Conservation (phyloP, 768 basidiomycete genomes). For the Pulveroboletus frians region DNA sequence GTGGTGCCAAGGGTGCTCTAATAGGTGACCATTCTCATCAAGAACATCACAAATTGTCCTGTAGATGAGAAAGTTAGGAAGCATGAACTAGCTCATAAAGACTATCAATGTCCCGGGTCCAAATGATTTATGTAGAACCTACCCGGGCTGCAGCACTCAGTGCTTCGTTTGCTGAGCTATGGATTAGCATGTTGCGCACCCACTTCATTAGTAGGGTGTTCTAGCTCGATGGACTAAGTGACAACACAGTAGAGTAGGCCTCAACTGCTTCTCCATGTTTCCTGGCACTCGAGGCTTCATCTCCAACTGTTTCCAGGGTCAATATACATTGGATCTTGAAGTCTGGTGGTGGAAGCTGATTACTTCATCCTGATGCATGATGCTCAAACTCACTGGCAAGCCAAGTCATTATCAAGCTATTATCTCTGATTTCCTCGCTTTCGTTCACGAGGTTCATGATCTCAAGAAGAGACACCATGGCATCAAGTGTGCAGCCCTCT, state of each 20-base stretch:
- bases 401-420: background rate
- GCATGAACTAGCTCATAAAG: too few relatives aligned
- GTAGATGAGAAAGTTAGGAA: too few relatives aligned
- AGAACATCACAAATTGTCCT: too few relatives aligned
- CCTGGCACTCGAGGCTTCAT: background rate
- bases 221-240: background rate
- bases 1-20: too few relatives aligned
- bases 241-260: slow-evolving; percentile 2
- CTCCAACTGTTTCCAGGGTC: background rate
- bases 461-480: too few relatives aligned
- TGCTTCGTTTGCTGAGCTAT: background rate
- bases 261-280: background rate
- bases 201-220: background rate
- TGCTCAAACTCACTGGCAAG: background rate
- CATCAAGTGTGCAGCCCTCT: too few relatives aligned
- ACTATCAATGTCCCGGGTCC: too few relatives aligned
- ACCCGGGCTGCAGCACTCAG: background rate
- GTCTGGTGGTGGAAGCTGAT: background rate
- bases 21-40: too few relatives aligned
- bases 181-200: background rate
- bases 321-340: background rate
- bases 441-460: too few relatives aligned
- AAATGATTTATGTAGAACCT: background rate
- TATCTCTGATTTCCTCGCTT: background rate
- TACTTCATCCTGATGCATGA: background rate